These are phyloP conservation scores for Pseudogymnoascus sp. DNA, from an alignment of 2,329 filamentous ascomycete genomes.

Conservation along the genomic window DNA sequence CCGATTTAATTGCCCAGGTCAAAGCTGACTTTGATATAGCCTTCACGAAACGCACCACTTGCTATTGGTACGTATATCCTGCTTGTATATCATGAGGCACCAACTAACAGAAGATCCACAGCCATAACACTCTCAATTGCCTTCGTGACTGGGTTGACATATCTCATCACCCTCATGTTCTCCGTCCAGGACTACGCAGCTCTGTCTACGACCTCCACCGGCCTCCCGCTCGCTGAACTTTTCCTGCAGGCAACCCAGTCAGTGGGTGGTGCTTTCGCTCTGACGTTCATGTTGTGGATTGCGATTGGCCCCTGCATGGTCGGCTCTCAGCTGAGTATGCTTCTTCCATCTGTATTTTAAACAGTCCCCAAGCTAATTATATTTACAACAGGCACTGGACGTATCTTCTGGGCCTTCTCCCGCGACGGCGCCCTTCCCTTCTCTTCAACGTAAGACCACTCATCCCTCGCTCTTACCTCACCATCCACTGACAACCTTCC, in stretches of 20 bases:
- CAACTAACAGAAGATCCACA: conserved; percentile 17
- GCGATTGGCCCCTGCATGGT: conserved; percentile 31
- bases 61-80: conserved; percentile 20
- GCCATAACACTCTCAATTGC: conserved; percentile 42
- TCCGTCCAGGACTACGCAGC: conserved; percentile 40
- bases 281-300: conserved; percentile 36
- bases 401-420: conserved; percentile 38
- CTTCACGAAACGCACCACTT: conserved; percentile 33
- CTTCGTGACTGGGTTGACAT: conserved; percentile 42
- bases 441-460: conserved; percentile 21
- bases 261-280: conserved; percentile 35
- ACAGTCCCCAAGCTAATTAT: conserved; percentile 17
- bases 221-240: conserved; percentile 39
- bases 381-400: conserved; percentile 21
- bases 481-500: conserved; percentile 15
- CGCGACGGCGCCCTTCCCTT: conserved; percentile 37
- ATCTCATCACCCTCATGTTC: conserved; percentile 45
- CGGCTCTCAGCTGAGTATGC: conserved; percentile 30
- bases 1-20: not conserved
- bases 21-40: conserved; percentile 12
- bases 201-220: conserved; percentile 35
- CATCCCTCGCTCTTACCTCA: conserved; percentile 12
- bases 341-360: not conserved
- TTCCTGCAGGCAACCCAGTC: conserved; percentile 38
- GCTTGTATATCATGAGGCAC: not conserved